These are phyloP conservation scores for Singerocomus inundabilis DNA, from an alignment of 1,284 basidiomycete species.

Conservation along the genomic window DNA sequence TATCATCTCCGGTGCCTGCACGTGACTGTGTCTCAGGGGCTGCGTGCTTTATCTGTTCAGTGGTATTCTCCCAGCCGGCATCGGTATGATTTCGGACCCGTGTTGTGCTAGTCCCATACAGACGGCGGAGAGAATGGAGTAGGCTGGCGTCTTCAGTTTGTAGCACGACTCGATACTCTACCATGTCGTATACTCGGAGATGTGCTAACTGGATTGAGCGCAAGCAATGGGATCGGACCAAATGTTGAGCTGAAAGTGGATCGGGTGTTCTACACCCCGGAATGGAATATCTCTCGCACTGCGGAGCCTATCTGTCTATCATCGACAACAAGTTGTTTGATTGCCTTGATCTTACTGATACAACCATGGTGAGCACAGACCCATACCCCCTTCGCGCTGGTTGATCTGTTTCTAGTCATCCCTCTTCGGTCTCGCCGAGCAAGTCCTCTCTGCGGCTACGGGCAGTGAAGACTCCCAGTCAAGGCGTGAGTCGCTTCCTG, in stretches of 20 bases:
- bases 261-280: constrained; percentile 16
- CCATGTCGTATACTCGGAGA: not conserved
- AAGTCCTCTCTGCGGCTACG: constrained; percentile 41
- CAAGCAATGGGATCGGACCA: not conserved
- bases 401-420: constrained; percentile 45
- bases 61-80: not conserved
- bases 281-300: constrained; percentile 17
- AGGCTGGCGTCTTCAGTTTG: not conserved
- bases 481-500: constrained; percentile 16
- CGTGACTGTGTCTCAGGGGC: too few species aligned
- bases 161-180: not conserved
- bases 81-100: not conserved
- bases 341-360: constrained; percentile 7
- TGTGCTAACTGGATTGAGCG: not conserved
- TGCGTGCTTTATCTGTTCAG: too few species aligned
- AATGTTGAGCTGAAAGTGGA: not conserved
- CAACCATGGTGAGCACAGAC: constrained; percentile 30
- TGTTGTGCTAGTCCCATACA: too few species aligned
- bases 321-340: constrained; percentile 11
- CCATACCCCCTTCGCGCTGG: not conserved
- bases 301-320: too few species aligned
- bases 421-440: constrained; percentile 66
- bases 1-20: too few species aligned
- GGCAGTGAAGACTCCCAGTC: constrained; percentile 32
- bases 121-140: too few species aligned